These are phyloP conservation scores for Penicillium longicatenatum DNA, from an alignment of 495 filamentous ascomycete genomes.

Conservation along the genomic window DNA sequence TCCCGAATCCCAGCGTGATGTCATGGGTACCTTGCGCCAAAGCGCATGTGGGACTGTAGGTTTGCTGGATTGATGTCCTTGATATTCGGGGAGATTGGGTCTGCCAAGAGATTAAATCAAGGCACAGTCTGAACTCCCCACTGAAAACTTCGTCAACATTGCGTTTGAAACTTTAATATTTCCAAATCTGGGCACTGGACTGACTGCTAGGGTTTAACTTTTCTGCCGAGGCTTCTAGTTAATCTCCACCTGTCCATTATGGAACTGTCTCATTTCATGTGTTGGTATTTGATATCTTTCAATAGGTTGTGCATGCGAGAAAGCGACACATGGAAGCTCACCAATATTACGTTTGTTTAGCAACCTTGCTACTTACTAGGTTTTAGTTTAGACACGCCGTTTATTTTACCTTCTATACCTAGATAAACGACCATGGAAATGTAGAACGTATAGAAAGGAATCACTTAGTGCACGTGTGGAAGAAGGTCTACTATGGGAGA, in stretches of 20 bases:
- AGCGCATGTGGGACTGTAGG: not conserved
- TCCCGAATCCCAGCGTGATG: not conserved
- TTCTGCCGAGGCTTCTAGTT: too few relatives aligned
- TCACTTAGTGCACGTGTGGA: too few relatives aligned
- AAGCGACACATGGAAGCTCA: not conserved
- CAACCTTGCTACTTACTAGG: not conserved
- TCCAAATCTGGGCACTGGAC: too few relatives aligned
- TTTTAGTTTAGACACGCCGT: not conserved
- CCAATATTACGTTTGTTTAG: not conserved
- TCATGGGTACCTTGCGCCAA: not conserved
- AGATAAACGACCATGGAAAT: too few relatives aligned
- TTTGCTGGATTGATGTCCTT: not conserved
- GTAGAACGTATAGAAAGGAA: too few relatives aligned
- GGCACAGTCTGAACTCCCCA: not conserved
- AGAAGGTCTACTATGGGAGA: too few relatives aligned
- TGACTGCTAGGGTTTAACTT: too few relatives aligned
- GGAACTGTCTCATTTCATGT: too few relatives aligned
- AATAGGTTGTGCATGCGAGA: too few relatives aligned
- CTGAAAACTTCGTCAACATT: not conserved
- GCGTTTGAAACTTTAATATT: not conserved
- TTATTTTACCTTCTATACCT: not conserved
- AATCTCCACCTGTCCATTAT: too few relatives aligned
- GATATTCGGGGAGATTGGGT: not conserved
- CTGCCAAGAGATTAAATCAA: conserved; percentile 6
- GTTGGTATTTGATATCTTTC: too few relatives aligned